Percentiles rank a stretch among this genome's conserved stretches.
Conservation (phyloP, 495 filamentous ascomycete genomes). For the Tetracladium marchalianum region DNA sequence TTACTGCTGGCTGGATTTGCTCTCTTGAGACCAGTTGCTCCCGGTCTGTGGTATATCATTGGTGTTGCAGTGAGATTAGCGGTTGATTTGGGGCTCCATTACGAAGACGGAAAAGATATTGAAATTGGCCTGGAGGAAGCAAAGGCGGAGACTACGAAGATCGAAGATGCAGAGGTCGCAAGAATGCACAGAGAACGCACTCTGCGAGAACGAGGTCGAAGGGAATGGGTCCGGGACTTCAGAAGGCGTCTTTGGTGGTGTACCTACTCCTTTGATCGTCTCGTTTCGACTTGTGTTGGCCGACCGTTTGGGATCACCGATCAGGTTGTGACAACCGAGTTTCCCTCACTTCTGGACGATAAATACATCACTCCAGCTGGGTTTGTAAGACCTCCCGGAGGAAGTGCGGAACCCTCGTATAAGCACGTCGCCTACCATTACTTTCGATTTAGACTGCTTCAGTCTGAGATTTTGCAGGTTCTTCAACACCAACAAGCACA, state of each 20-base stretch:
- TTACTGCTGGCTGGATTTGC: slow-evolving; percentile 86
- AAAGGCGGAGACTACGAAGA: slow-evolving; percentile 1
- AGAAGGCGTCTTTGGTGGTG: slow-evolving; percentile 92
- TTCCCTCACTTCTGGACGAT: slow-evolving; percentile 81
- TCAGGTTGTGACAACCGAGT: slow-evolving; percentile 88
- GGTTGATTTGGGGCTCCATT: slow-evolving; percentile 86
- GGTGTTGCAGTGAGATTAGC: slow-evolving; percentile 85
- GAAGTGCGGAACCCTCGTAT: slow-evolving; percentile 54
- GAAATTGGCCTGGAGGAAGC: slow-evolving; percentile 25
- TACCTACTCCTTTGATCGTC: slow-evolving; percentile 84
- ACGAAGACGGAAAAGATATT: slow-evolving; percentile 75
- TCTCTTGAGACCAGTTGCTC: slow-evolving; percentile 79
- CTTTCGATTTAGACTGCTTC: slow-evolving; percentile 79
- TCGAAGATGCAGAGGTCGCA: slow-evolving; percentile 19
- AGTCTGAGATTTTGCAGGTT: slow-evolving; percentile 93
- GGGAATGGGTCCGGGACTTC: slow-evolving; percentile 81
- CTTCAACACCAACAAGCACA: slow-evolving; percentile 81
- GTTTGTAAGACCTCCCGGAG: slow-evolving; percentile 44
- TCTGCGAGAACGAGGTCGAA: slow-evolving; percentile 52
- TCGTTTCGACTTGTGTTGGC: slow-evolving; percentile 87
- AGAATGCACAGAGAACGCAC: slow-evolving; percentile 22
- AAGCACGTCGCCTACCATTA: slow-evolving; percentile 88
- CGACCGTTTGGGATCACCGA: slow-evolving; percentile 90
- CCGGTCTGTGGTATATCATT: slow-evolving; percentile 94
- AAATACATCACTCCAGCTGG: slow-evolving; percentile 80